Conservation (phyloP, 192 early-diverging fungal species). For the Coemansia sp. region DNA sequence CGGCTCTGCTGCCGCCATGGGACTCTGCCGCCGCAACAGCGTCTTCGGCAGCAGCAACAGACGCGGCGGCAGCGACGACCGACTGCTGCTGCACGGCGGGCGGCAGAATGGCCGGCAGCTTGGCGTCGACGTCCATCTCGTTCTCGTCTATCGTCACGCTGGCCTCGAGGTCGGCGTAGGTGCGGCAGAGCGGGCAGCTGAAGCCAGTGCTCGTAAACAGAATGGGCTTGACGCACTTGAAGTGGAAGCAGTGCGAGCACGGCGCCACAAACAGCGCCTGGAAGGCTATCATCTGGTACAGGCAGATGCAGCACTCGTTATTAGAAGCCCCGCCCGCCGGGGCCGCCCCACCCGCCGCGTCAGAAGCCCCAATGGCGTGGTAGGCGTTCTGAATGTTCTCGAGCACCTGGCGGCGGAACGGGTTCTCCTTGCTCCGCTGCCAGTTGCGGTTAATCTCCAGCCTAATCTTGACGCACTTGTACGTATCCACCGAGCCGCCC, state of each 20-base stretch:
- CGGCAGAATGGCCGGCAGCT: slow-evolving; percentile 30
- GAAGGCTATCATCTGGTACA: slow-evolving; percentile 82
- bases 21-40: slow-evolving; percentile 39
- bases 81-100: slow-evolving; percentile 21
- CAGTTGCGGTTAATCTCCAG: slow-evolving; percentile 75
- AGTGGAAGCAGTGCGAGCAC: slow-evolving; percentile 94
- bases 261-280: slow-evolving; percentile 93
- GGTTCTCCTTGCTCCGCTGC: slow-evolving; percentile 66
- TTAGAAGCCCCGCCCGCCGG: slow-evolving; percentile 51
- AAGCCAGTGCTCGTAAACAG: slow-evolving; percentile 76
- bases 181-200: slow-evolving; percentile 89
- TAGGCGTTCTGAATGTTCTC: slow-evolving; percentile 57
- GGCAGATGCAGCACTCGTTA: slow-evolving; percentile 90
- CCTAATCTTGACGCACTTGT: slow-evolving; percentile 91
- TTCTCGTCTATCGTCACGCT: slow-evolving; percentile 63
- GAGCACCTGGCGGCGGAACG: slow-evolving; percentile 62
- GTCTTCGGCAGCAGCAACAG: slow-evolving; percentile 33
- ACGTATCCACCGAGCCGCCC: slow-evolving; percentile 89
- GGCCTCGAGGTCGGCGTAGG: slow-evolving; percentile 89
- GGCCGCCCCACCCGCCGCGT: slow-evolving; percentile 27
- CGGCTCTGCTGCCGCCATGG: slow-evolving; percentile 10
- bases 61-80: slow-evolving; percentile 3
- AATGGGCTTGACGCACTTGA: slow-evolving; percentile 88
- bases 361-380: slow-evolving; percentile 23
- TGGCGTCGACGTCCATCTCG: slow-evolving; percentile 53